Evolutionary conservation across 441 rosid species (phyloP).

Genomic region (Erodium texanum): DNA sequence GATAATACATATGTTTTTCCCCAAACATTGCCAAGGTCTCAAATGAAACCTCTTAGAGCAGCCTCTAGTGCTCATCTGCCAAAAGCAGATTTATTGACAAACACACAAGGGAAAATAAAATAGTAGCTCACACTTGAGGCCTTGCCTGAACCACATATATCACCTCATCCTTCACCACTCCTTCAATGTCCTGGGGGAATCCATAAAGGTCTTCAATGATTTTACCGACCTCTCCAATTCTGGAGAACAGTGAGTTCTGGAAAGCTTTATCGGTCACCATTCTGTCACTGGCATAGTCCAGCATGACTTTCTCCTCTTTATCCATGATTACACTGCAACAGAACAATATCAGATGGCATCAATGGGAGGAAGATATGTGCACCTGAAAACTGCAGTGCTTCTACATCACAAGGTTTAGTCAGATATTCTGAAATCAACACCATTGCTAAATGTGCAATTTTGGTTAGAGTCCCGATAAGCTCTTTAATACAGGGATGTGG

Average conservation of each 20-base stretch:
- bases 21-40: not conserved
- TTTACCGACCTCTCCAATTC: slow-evolving; percentile 46
- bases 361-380: too few relatives aligned
- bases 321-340: slow-evolving; percentile 54
- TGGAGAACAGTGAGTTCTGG: slow-evolving; percentile 38
- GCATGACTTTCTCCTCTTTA: slow-evolving; percentile 35
- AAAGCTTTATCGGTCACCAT: slow-evolving; percentile 35
- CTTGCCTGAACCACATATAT: slow-evolving; percentile 54
- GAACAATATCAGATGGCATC: not conserved
- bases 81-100: not conserved
- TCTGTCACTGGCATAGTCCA: slow-evolving; percentile 48
- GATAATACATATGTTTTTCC: not conserved
- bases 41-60: not conserved
- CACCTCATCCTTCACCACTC: slow-evolving; percentile 43
- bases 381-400: too few relatives aligned
- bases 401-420: too few relatives aligned
- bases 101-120: not conserved
- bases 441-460: too few relatives aligned
- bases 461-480: too few relatives aligned
- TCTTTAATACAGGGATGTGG: too few relatives aligned
- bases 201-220: slow-evolving; percentile 46
- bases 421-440: too few relatives aligned
- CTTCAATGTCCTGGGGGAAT: slow-evolving; percentile 53
- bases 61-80: not conserved
- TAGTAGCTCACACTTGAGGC: slow-evolving; percentile 36